Conservation (phyloP, 148 eudicot species). For the Rheum nobile region DNA sequence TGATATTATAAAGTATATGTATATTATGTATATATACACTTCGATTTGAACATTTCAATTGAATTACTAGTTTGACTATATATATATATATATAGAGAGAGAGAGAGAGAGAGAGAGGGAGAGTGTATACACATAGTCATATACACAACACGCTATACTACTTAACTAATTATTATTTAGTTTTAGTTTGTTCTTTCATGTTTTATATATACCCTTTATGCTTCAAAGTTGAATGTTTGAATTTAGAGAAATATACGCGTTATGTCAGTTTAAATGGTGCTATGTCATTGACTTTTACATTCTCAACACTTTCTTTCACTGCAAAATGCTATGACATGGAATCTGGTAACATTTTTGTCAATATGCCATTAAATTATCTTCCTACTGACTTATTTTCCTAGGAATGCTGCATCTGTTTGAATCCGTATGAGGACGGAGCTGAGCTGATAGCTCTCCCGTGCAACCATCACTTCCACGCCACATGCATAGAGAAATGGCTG, state of each 20-base stretch:
- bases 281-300: not conserved
- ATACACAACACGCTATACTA: not conserved
- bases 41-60: not conserved
- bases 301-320: not conserved
- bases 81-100: no score
- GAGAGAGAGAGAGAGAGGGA: not conserved
- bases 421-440: conserved; percentile 64
- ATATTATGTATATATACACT: not conserved
- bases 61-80: not conserved
- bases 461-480: conserved; percentile 73
- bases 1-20: not conserved
- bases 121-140: not conserved
- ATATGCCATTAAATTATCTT: not conserved
- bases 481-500: conserved; percentile 92
- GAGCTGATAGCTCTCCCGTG: conserved; percentile 83
- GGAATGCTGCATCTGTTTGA: conserved; percentile 95
- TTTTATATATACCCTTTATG: not conserved
- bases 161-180: not conserved
- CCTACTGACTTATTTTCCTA: conserved; percentile 5
- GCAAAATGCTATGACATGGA: not conserved
- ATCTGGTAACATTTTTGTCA: not conserved
- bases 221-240: not conserved
- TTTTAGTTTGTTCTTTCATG: not conserved
- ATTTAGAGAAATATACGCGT: not conserved
- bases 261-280: not conserved